Evolutionary conservation across 352 stramenopile species (phyloP).

Genomic region (Globisporangium alternatum): DNA sequence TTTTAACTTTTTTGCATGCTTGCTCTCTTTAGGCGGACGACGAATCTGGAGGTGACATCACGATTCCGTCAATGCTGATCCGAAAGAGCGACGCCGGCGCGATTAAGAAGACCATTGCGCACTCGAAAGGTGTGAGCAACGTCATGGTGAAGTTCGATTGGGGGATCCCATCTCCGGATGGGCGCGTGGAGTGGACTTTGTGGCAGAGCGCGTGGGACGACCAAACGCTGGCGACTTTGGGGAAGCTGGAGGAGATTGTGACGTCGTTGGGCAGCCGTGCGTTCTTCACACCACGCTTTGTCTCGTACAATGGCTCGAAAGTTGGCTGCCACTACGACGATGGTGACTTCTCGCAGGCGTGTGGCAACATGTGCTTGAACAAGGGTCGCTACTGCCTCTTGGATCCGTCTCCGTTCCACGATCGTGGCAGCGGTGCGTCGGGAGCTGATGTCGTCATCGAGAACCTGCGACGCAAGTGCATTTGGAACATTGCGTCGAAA

Average conservation of each 20-base stretch:
- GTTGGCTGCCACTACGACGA: slow-evolving; percentile 88
- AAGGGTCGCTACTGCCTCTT: slow-evolving; percentile 96
- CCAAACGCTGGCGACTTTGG: slow-evolving; percentile 72
- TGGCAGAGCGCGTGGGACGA: slow-evolving; percentile 95
- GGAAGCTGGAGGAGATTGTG: slow-evolving; percentile 81
- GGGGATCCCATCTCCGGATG: slow-evolving; percentile 91
- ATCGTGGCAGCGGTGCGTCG: slow-evolving; percentile 89
- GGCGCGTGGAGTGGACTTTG: slow-evolving; percentile 96
- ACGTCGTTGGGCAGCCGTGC: slow-evolving; percentile 86
- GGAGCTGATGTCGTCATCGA: slow-evolving; percentile 94
- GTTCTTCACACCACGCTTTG: slow-evolving; percentile 96
- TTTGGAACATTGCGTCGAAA: slow-evolving; percentile 89
- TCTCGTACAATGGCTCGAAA: slow-evolving; percentile 94
- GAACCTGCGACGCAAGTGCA: slow-evolving; percentile 92
- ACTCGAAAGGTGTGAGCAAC: slow-evolving; percentile 87
- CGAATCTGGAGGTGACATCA: slow-evolving; percentile 95
- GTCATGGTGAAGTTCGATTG: slow-evolving; percentile 96
- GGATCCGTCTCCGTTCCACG: slow-evolving; percentile 93
- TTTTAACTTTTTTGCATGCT: not conserved
- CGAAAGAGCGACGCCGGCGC: slow-evolving; percentile 93
- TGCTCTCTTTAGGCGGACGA: slow-evolving; percentile 84
- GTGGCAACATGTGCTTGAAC: slow-evolving; percentile 97
- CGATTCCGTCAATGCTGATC: slow-evolving; percentile 95
- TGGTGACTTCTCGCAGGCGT: slow-evolving; percentile 65
- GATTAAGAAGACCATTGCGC: slow-evolving; percentile 89